Base-by-base conservation (phyloP, 495 filamentous ascomycete species). In the Daldinia loculata region DNA sequence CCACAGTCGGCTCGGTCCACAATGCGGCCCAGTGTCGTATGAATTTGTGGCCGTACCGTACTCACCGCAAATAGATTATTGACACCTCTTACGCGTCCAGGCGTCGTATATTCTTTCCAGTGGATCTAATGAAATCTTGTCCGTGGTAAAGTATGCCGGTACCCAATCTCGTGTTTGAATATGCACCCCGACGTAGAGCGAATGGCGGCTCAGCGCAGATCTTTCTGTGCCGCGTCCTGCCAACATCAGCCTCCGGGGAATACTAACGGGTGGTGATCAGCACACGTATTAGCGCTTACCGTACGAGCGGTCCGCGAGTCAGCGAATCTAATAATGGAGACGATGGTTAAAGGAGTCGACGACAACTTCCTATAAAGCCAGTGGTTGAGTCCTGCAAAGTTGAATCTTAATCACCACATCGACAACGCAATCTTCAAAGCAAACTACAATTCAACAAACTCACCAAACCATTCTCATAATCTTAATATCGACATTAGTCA, bases 191-290 rank as follows among this genome's bases (percentile, higher is more conserved):
- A 43, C 61, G 17, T 4, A 56, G 36, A 48, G 70, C 57, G 66
- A 69, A 63, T 62, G 17, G n/a, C 36, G 62, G 61, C 53, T 66
- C 50, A 43, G 56, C 56, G 56, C 41, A 66, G 61, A 63, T 69
- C 61, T 36, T 17, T 27, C 56, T 50, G 65, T 57, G 70, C 61
- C 57, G 48, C 60, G 60, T 53, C 58, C 43, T 24, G 38, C 67
- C 27, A 41, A 36, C 60, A 26, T 61, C 70, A 65, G 65, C 66
- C 62, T 60, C 65, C 43, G 29, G 43, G 43, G 48, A 26, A 56
- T 26, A 4, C 6, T 22, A 5, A 48, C 8, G 6, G 3, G 7
- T 34, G 30, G 0, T 30, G 56, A 57, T 71, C 52, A 6, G 30
- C 50, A 24, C 11, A 48, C 22, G 19, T 61, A 53, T 34, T 61